Percentiles rank a stretch among this genome's conserved stretches.
These are phyloP conservation scores for Sugiyamaella lignohabitans DNA, from an alignment of 805 yeast species.

Conservation along the genomic window DNA sequence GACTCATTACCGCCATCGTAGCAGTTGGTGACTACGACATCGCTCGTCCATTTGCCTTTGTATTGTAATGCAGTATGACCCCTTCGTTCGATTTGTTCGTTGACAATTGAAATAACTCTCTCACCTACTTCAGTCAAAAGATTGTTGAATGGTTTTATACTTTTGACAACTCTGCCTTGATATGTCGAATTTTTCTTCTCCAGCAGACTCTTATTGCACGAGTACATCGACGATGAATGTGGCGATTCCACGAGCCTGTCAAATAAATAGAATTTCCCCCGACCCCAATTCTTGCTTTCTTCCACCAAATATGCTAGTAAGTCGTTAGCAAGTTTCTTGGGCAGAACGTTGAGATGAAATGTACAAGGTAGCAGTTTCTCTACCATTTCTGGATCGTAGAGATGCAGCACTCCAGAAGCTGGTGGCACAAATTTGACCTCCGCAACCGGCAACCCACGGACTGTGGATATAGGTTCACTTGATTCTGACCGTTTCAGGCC, in stretches of 20 bases:
- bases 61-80: constrained; percentile 37
- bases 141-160: constrained; percentile 34
- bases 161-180: constrained; percentile 37
- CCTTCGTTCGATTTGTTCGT: constrained; percentile 31
- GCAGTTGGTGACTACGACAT: constrained; percentile 49
- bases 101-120: constrained; percentile 37
- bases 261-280: constrained; percentile 51
- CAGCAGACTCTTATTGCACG: constrained; percentile 21
- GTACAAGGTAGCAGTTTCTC: constrained; percentile 46
- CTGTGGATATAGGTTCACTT: background rate
- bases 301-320: constrained; percentile 40
- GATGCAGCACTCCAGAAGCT: constrained; percentile 24
- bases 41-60: constrained; percentile 43
- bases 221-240: constrained; percentile 43
- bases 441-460: background rate
- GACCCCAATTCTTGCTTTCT: constrained; percentile 37
- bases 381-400: constrained; percentile 49
- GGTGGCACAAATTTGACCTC: background rate
- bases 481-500: background rate
- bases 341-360: constrained; percentile 47
- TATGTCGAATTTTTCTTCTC: constrained; percentile 22
- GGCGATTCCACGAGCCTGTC: constrained; percentile 55
- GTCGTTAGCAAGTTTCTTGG: constrained; percentile 41
- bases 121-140: constrained; percentile 38
- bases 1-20: constrained; percentile 46